Evolutionary conservation across 768 basidiomycete species (phyloP).

Genomic region (Tylopilus sp.): DNA sequence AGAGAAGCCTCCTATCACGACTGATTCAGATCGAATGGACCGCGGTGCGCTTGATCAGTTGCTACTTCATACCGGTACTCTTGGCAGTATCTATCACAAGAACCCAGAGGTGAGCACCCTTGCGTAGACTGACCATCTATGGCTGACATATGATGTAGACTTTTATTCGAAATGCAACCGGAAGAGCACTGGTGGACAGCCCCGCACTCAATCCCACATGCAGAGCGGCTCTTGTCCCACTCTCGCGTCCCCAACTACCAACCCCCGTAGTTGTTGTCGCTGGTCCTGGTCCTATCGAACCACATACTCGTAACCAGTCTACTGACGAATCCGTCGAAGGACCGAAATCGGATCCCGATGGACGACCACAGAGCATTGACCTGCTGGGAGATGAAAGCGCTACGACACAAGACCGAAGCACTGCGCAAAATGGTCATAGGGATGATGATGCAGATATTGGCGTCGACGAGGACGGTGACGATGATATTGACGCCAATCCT

Average conservation of each 20-base stretch:
- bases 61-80: slow-evolving; percentile 86
- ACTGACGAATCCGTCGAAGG: slow-evolving; percentile 22
- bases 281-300: slow-evolving; percentile 49
- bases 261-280: slow-evolving; percentile 43
- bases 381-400: slow-evolving; percentile 19
- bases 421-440: slow-evolving; percentile 15
- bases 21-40: slow-evolving; percentile 97
- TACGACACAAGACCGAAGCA: background rate
- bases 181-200: slow-evolving; percentile 80
- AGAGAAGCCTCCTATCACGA: slow-evolving; percentile 96
- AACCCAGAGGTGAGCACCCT: slow-evolving; percentile 73
- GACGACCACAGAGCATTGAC: slow-evolving; percentile 22
- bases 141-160: slow-evolving; percentile 48
- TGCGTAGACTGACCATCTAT: background rate
- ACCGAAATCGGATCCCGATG: slow-evolving; percentile 33
- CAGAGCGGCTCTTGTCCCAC: slow-evolving; percentile 62
- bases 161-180: slow-evolving; percentile 87
- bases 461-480: slow-evolving; percentile 39
- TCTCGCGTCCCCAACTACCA: slow-evolving; percentile 51
- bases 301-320: slow-evolving; percentile 25
- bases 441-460: slow-evolving; percentile 24
- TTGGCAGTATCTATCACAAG: slow-evolving; percentile 97
- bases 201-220: slow-evolving; percentile 87
- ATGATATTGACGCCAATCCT: slow-evolving; percentile 34
- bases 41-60: slow-evolving; percentile 94